Evolutionary conservation across 495 filamentous ascomycete genomes (phyloP).

Genomic region (Daldinia bambusicola): DNA sequence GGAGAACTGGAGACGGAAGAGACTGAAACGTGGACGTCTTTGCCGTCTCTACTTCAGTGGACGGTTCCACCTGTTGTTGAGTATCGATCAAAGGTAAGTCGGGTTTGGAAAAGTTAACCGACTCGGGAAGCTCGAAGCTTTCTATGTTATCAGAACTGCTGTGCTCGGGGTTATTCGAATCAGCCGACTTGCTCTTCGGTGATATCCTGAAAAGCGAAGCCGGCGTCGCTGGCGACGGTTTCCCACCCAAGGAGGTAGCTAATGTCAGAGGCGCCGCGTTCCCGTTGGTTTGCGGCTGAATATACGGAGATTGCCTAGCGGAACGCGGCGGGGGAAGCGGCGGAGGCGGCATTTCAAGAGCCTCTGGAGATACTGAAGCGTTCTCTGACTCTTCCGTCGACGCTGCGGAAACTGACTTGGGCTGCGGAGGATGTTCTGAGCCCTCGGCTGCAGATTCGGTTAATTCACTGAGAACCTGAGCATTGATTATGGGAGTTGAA

Average conservation of each 20-base stretch:
- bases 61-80: constrained; percentile 48
- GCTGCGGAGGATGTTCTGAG: constrained; percentile 37
- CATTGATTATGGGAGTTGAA: constrained; percentile 65
- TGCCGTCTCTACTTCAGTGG: constrained; percentile 46
- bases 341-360: constrained; percentile 67
- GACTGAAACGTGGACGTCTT: constrained; percentile 55
- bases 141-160: constrained; percentile 70
- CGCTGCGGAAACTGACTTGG: constrained; percentile 51
- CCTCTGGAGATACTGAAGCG: constrained; percentile 65
- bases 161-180: constrained; percentile 50
- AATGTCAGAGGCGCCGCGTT: constrained; percentile 29
- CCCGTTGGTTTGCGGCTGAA: constrained; percentile 53
- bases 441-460: constrained; percentile 48
- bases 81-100: constrained; percentile 60
- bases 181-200: constrained; percentile 52
- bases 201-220: constrained; percentile 82
- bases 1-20: constrained; percentile 59
- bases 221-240: constrained; percentile 75
- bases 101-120: constrained; percentile 61
- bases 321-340: constrained; percentile 63
- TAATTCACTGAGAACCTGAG: constrained; percentile 65
- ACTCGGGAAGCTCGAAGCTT: constrained; percentile 72
- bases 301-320: constrained; percentile 60
- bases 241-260: constrained; percentile 46
- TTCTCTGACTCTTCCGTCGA: constrained; percentile 60